These are phyloP conservation scores for Erysimum cheiri DNA, from an alignment of 441 rosid species.

Conservation along the genomic window DNA sequence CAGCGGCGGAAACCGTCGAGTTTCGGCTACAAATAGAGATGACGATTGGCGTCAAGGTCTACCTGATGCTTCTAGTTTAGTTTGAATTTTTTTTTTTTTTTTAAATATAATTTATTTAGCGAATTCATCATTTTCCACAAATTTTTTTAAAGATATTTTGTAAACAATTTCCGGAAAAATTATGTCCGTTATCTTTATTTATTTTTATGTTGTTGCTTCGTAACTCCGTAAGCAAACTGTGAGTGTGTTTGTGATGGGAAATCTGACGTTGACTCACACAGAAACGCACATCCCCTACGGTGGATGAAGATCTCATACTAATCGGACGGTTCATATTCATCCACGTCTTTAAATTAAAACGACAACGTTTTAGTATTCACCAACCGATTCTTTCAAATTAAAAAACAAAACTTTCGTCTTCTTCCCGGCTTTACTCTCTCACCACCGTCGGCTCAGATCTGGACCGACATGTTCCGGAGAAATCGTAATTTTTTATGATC, in stretches of 20 bases:
- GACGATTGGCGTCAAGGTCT: conserved; percentile 75
- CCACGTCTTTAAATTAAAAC: not conserved
- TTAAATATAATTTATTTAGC: conserved; percentile 7
- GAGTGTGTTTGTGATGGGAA: conserved; percentile 20
- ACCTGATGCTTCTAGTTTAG: conserved; percentile 74
- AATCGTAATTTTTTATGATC: not conserved
- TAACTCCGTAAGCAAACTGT: conserved; percentile 37
- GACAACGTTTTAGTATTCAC: conserved; percentile 9
- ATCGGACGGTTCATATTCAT: conserved; percentile 25
- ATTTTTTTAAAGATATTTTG: conserved; percentile 3
- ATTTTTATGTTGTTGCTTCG: conserved; percentile 28
- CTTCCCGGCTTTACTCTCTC: conserved; percentile 38
- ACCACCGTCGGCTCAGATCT: conserved; percentile 45
- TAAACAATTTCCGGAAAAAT: conserved; percentile 19
- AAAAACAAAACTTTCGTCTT: conserved; percentile 23
- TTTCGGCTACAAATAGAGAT: conserved; percentile 43
- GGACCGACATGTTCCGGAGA: conserved; percentile 17
- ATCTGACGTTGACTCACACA: conserved; percentile 39
- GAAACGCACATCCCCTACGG: conserved; percentile 29
- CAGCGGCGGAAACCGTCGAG: conserved; percentile 28
- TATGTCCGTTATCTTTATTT: conserved; percentile 8
- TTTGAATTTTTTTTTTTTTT: conserved; percentile 48
- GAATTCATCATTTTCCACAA: conserved; percentile 24
- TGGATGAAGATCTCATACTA: not conserved
- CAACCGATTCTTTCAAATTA: not conserved